Base-by-base conservation (phyloP, 306 rosid species). In the Cicer arietinum region DNA sequence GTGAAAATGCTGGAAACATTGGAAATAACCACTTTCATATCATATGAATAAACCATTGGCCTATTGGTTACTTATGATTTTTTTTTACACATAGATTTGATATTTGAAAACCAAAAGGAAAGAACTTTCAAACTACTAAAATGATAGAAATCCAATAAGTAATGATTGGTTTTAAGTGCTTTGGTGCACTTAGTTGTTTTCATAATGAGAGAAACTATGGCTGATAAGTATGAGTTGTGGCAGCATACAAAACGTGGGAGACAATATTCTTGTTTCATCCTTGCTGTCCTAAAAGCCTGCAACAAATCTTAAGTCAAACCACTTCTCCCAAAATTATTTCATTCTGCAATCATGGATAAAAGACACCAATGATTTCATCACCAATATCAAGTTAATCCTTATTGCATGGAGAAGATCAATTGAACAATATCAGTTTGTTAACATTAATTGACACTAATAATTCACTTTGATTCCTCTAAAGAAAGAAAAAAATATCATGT, bases 191-290 rank as follows among this genome's bases (percentile, higher is more conserved):
- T 52, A 18, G 18, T 79, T 77, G 69, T 79, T 75, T 72, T 80
- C 82, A 46, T 76, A 48, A 80, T 79, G 80, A 87, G 79, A 80
- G 82, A 78, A 80, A 74, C 77, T 88, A 83, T 79, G 74, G 72
- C 81, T 57, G 61, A 80, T 64, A 87, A 77, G 53, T 85, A 76
- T 69, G 12, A 40, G 78, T 52, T 81, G 76, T 85, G 82, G 77
- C 74, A 73, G 75, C 83, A 85, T 69, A 73, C 61, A 66, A 13
- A 82, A 74, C 63, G 91, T 90, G 98, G 96, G 89, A 74, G 85
- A 86, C 97, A 88, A 86, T 96, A 88, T 68, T 67, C 85, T 76
- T 84, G 77, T 84, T 82, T 82, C 86, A 87, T 82, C 83, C 85
- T 66, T 85, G 91, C 82, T 64, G 74, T 66, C 83, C 79, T 81